Evolutionary conservation across 352 stramenopile genomes (phyloP).

Genomic region (Globisporangium megalacanthum): DNA sequence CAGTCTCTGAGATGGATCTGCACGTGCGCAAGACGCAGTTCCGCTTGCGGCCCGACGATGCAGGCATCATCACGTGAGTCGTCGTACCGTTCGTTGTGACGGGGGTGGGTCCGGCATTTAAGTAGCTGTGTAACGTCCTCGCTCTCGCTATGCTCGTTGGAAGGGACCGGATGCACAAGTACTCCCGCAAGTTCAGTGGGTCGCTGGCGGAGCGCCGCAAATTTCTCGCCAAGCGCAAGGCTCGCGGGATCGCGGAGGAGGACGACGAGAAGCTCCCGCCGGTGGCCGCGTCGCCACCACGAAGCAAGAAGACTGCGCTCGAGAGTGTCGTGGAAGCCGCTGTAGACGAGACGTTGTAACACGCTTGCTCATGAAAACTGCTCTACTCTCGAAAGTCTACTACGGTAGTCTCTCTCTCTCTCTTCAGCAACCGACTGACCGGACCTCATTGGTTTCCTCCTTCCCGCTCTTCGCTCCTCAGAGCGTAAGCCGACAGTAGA

Average conservation of each 20-base stretch:
- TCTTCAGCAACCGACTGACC: too few species aligned
- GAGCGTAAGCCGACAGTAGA: conserved; percentile 31
- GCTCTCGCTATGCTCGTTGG: background rate
- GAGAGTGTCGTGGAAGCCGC: conserved; percentile 18
- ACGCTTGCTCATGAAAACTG: background rate
- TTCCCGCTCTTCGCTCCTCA: background rate
- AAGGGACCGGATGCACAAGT: conserved; percentile 67
- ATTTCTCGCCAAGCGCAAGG: conserved; percentile 45
- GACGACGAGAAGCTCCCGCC: conserved; percentile 19
- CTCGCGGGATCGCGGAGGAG: conserved; percentile 26
- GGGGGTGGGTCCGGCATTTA: too few species aligned
- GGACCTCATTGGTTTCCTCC: background rate
- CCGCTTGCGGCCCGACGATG: conserved; percentile 48
- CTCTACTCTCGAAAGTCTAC: conserved; percentile 1
- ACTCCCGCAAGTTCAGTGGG: conserved; percentile 69
- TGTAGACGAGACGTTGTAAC: conserved; percentile 17
- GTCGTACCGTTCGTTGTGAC: too few species aligned
- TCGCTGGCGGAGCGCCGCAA: conserved; percentile 61
- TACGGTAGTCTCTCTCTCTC: background rate
- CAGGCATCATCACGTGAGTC: conserved; percentile 66
- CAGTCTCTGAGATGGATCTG: conserved; percentile 37
- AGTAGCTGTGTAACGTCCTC: too few species aligned
- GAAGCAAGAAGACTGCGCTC: conserved; percentile 10
- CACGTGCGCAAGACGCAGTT: conserved; percentile 67
- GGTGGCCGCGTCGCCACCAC: background rate